Base-by-base conservation (phyloP, 2,329 filamentous ascomycete genomes). In the Aspergillus udagawae region DNA sequence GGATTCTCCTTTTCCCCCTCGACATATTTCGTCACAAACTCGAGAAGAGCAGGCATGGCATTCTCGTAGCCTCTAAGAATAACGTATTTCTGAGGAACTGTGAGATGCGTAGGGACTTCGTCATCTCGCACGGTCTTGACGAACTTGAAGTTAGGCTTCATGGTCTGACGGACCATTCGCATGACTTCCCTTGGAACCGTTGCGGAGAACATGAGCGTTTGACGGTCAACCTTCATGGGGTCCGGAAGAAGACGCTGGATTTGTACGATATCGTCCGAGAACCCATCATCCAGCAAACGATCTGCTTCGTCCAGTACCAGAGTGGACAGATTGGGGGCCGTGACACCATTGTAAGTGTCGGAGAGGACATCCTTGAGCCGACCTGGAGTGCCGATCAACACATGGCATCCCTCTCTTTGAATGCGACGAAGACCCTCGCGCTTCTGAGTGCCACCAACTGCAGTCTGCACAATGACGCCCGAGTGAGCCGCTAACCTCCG, bases 161-260 rank as follows among this genome's bases (percentile, higher is more conserved):
- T 87, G 64, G 91, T 91, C 63, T 79, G 76, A 58, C 87, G 84
- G 44, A 95, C 93, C 51, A 97, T 83, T 47, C 83, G 77, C 64
- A 96, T 86, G 48, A 99, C 93, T 61, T 92, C 85, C 58, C 83
- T 82, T 49, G 93, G 91, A 32, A 99, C 89, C 10, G 94, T 99
- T 48, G 94, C 94, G 14, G 93, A 97, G 74, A 96, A 97, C 75
- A 99, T 87, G 67, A 99, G 85, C 6, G 92, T 97, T 74, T 99
- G 94, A 51, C 93, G 86, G 54, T 88, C 82, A 59, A 87, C 84
- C 53, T 86, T 74, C 0, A 72, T 66, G 6, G 83, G 82, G 49
- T 82, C 76, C 3, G 93, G 93, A 9, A 97, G 81, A 47, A 76
- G 69, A 0, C 70, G 58, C 55, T 85, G 76, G 55, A 93, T 90